Base-by-base conservation (phyloP, 2,329 filamentous ascomycete species). In the Alternaria sp. region DNA sequence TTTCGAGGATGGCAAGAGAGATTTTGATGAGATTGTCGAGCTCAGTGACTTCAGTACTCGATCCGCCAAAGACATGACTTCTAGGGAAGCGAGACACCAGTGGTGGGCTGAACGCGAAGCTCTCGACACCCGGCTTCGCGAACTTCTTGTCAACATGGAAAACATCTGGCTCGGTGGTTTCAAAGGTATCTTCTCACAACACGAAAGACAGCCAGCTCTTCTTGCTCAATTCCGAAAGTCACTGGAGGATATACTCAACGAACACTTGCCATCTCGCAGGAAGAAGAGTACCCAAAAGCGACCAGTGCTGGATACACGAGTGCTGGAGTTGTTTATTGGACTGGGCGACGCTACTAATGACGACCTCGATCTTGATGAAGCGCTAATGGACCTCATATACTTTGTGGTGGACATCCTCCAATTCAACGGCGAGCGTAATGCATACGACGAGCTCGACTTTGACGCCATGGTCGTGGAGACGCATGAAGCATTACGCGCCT, bases 391-490 rank as follows among this genome's bases (percentile, higher is more conserved):
- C 75, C 82, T 99, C 28, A 86, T 99, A 4, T 98, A 97, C 80
- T 98, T 98, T 75, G 91, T 98, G 1, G 90, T 99, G 6, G 95
- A 99, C 71, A 94, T 98, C 52, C 84, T 99, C 3, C 95, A 98
- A 75, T 98, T 99, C 78, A 92, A 97, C 69, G 95, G 95, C 16
- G 96, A 99, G 80, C 87, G 89, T 48, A 99, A 98, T 74, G 95
- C 96, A 0, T 97, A 97, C 78, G 95, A 99, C 70, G 95, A 99
- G 80, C 92, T 99, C 64, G 94, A 98, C 78, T 96, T 98, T 74
- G 95, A 99, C 68, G 82, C 85, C 47, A 96, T 99, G 87, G 88
- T 94, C 5, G 85, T 98, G 39, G 93, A 97, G 69, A 92, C 92
- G 0, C 86, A 93, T 39, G 94, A 97, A 78, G 92, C 93, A 2